Evolutionary conservation across 176 grass and related monocot species (phyloP).

Genomic region (Microstegium vimineum): DNA sequence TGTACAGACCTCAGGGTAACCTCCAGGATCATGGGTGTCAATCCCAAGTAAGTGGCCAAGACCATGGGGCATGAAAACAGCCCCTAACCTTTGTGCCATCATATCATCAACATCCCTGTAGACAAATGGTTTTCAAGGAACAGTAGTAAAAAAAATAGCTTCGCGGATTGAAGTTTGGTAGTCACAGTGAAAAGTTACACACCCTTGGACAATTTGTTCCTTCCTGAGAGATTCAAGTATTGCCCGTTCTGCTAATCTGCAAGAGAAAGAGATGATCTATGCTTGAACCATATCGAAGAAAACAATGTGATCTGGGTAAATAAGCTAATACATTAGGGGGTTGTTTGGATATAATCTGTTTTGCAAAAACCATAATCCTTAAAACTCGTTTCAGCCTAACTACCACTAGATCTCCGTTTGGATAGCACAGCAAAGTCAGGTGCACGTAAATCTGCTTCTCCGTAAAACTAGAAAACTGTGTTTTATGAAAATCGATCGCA

Average conservation of each 20-base stretch:
- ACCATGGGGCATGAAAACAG: conserved; percentile 95
- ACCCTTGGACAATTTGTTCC: conserved; percentile 72
- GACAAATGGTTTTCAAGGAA: conserved; percentile 27
- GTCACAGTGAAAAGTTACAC: conserved; percentile 14
- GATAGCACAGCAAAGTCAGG: background rate
- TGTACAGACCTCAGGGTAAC: conserved; percentile 66
- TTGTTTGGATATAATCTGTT: background rate
- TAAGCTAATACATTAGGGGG: conserved; percentile 7
- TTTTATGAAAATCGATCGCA: background rate
- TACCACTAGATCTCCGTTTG: background rate
- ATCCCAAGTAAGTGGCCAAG: conserved; percentile 97
- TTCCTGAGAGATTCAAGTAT: conserved; percentile 78
- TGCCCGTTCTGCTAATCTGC: conserved; percentile 69
- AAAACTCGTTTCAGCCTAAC: background rate
- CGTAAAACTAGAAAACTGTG: background rate
- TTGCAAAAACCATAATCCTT: background rate
- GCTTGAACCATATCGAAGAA: background rate
- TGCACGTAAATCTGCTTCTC: background rate
- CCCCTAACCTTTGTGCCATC: conserved; percentile 80
- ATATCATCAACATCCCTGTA: conserved; percentile 79
- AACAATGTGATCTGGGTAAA: background rate
- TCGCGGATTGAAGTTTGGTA: conserved; percentile 21
- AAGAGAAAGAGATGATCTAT: conserved; percentile 27
- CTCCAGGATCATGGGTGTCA: conserved; percentile 96
- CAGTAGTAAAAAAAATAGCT: conserved; percentile 22